phyloP scores from a whole-genome alignment of 2,329 filamentous ascomycete species.

The Curvularia lunata region DNA sequence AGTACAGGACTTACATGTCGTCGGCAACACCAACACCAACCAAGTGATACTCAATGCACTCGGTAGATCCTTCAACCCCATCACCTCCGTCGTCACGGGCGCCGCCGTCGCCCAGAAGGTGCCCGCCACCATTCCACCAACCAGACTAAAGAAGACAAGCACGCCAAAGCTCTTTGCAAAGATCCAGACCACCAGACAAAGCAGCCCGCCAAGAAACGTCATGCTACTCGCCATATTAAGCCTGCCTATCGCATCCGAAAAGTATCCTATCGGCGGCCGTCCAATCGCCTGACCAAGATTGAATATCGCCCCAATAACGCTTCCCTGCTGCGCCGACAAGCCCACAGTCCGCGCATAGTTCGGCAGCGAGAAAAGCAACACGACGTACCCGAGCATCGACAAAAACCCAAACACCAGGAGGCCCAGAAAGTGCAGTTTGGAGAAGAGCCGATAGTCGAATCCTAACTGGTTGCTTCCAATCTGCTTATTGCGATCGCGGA shows the following conservation, averaged over 20 bases:
- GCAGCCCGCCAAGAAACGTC: constrained; percentile 68
- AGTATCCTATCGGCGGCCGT: constrained; percentile 73
- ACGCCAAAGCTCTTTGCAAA: constrained; percentile 71
- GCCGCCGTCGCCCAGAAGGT: constrained; percentile 70
- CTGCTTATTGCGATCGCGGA: constrained; percentile 74
- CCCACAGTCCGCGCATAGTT: constrained; percentile 75
- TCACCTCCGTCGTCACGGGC: constrained; percentile 75
- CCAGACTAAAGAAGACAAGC: constrained; percentile 72
- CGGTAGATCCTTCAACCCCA: constrained; percentile 72
- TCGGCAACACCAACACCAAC: constrained; percentile 73
- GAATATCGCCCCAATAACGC: constrained; percentile 73
- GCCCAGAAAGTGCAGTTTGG: constrained; percentile 66
- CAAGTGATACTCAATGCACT: constrained; percentile 74
- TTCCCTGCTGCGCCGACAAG: constrained; percentile 69
- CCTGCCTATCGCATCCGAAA: constrained; percentile 71
- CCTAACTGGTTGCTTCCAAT: constrained; percentile 67
- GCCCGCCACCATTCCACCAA: constrained; percentile 71
- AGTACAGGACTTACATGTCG: constrained; percentile 60
- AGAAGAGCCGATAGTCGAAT: constrained; percentile 70
- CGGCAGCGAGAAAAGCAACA: constrained; percentile 77
- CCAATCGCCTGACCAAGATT: constrained; percentile 72
- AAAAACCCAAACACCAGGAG: constrained; percentile 73
- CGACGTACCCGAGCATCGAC: constrained; percentile 74
- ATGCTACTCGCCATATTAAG: constrained; percentile 74
- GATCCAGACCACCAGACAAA: constrained; percentile 75